Base-by-base conservation (phyloP, 345 rosid species). In the Trapa bicornis region DNA sequence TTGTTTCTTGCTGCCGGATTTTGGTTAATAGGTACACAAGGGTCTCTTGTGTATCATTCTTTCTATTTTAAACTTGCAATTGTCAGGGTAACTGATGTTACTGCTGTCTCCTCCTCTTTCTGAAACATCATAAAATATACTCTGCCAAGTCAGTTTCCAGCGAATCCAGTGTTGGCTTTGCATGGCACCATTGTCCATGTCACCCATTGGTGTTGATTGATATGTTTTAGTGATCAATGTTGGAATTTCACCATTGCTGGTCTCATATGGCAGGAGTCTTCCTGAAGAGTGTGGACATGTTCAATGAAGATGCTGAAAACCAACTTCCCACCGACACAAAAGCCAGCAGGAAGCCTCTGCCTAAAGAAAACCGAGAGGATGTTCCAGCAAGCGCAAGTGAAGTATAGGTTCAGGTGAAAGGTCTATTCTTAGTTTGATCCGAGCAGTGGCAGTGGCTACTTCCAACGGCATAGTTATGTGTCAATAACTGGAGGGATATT, bases 1-100 rank as follows among this genome's bases (percentile, higher is more conserved):
- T 72, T 91, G 79, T 89, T 95, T 76, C 81, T 82, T 29, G 87
- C 97, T 37, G 89, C 99, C 69, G 75, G 72, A 47, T 75, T 91
- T 68, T 95, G 99, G 97, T 83, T 84, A 57, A 77, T 83, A 78
- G 99, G 99, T 86, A 66, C 13, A 63, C 39, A 35, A 62, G 47
- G 16, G 9, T n/a, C 8, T 0, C 15, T 38, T 53, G 14, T n/a
- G 61, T 9, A 36, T 45, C 38, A n/a, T 64, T 36, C 58, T 43
- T 29, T n/a, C 47, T 5, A 57, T 54, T 50, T 38, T n/a, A 15
- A 14, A 35, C 35, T 15, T 50, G 50, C 45, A 70, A 8, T 41
- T 41, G 43, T 41, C 6, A 8, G 43, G 43, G 43, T 41, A 41
- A 41, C 43, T 41, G 43, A 3, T 41, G 43, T 41, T 8, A 41